A percentile compares a stretch with the other conserved stretches of the same genome.
These are phyloP conservation scores for Verticillium albo-atrum DNA, from an alignment of 2,329 filamentous ascomycete species.

Conservation along the genomic window DNA sequence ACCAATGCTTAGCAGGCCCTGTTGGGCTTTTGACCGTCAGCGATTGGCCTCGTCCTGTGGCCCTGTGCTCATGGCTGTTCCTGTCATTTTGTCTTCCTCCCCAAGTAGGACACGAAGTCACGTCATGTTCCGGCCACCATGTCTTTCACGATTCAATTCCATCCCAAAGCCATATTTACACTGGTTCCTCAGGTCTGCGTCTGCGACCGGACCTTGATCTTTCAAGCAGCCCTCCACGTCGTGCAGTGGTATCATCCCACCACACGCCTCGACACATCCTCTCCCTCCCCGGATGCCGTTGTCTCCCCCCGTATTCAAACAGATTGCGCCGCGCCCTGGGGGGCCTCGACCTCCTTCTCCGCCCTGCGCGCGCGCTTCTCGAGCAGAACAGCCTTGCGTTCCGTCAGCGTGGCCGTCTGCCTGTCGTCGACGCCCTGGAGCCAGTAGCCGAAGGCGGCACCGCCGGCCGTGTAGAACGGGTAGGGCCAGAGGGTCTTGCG, in stretches of 20 bases:
- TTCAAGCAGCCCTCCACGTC: neutral
- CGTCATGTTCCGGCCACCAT: neutral
- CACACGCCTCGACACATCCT: neutral
- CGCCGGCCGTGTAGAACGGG: conserved; percentile 79
- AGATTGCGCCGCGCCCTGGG: neutral
- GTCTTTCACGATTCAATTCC: neutral
- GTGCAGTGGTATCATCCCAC: neutral
- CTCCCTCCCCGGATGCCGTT: neutral
- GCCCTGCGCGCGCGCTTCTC: conserved; percentile 78
- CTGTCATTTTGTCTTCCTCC: neutral
- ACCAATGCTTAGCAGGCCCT: neutral
- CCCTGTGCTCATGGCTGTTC: neutral
- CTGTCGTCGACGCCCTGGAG: conserved; percentile 82
- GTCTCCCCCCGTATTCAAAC: neutral
- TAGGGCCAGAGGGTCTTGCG: conserved; percentile 83
- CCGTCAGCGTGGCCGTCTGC: conserved; percentile 71
- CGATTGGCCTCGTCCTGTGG: neutral
- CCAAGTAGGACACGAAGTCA: neutral
- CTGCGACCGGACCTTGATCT: neutral
- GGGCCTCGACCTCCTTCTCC: conserved; percentile 30
- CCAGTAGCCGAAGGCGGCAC: conserved; percentile 96
- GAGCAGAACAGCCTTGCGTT: conserved; percentile 74
- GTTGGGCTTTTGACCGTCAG: neutral
- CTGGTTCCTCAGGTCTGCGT: neutral
- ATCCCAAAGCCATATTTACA: neutral